These are phyloP conservation scores for Sisymbrium altissimum DNA, from an alignment of 345 rosid species.

Conservation along the genomic window DNA sequence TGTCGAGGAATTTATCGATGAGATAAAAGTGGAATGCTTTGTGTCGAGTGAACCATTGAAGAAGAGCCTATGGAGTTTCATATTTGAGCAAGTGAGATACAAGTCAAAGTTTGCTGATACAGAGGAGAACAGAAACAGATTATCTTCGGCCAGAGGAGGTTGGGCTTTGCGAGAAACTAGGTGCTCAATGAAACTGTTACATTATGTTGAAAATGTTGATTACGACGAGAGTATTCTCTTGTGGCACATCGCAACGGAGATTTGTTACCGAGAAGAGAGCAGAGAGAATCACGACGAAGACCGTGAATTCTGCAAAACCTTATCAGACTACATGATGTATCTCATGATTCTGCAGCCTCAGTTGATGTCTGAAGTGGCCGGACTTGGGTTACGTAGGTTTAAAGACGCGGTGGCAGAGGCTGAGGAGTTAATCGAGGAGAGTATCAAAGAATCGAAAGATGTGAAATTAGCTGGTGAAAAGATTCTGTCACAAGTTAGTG, in stretches of 20 bases:
- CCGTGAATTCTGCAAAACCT: background rate
- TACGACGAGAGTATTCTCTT: constrained; percentile 39
- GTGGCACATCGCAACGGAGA: constrained; percentile 49
- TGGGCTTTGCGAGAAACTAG: background rate
- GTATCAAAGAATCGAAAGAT: background rate
- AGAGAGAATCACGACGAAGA: background rate
- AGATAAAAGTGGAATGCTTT: background rate
- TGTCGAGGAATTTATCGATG: background rate
- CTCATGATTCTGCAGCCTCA: background rate
- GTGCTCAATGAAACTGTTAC: background rate
- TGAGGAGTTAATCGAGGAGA: constrained; percentile 1
- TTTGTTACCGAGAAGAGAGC: constrained; percentile 19
- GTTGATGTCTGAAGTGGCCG: background rate
- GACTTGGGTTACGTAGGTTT: background rate
- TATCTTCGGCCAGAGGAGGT: background rate
- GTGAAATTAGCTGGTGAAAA: background rate
- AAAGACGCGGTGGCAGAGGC: constrained; percentile 28
- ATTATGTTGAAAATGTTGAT: background rate
- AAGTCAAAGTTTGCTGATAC: background rate
- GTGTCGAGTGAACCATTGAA: background rate
- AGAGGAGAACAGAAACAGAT: background rate
- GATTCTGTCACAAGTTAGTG: background rate
- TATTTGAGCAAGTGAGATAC: background rate
- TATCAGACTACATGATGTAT: constrained; percentile 34
- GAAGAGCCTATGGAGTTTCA: background rate